Conservation (phyloP, 202 grass and related monocot genomes). For the Saccharum hybrid region DNA sequence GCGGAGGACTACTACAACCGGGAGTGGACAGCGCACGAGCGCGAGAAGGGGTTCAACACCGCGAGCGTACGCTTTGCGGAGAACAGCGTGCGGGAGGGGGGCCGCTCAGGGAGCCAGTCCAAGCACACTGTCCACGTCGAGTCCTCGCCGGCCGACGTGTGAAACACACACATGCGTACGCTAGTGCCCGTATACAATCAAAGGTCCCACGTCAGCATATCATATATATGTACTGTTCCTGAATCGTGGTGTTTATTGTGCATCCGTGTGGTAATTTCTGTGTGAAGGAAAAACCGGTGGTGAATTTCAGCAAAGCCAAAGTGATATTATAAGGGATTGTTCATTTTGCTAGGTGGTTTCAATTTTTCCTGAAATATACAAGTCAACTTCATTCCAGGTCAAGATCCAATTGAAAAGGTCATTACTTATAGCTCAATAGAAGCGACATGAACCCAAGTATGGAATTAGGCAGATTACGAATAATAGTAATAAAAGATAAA, state of each 20-base stretch:
- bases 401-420: not conserved
- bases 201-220: not conserved
- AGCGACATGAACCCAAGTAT: too few relatives aligned
- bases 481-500: too few relatives aligned
- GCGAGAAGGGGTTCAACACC: conserved; percentile 50
- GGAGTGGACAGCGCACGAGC: conserved; percentile 74
- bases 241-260: not conserved
- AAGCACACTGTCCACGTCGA: conserved; percentile 70
- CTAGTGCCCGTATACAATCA: not conserved
- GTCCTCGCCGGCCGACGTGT: conserved; percentile 40
- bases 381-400: not conserved
- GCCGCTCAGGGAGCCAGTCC: conserved; percentile 52
- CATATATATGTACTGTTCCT: too few relatives aligned
- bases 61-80: conserved; percentile 67
- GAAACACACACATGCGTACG: not conserved
- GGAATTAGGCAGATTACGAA: too few relatives aligned
- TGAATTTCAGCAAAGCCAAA: not conserved
- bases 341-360: not conserved
- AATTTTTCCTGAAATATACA: not conserved
- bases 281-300: not conserved
- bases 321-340: not conserved
- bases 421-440: not conserved
- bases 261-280: not conserved
- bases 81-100: conserved; percentile 75
- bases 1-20: conserved; percentile 70